phyloP scores from a whole-genome alignment of 2,329 filamentous ascomycete genomes.

The Penicillium oxalicum region DNA sequence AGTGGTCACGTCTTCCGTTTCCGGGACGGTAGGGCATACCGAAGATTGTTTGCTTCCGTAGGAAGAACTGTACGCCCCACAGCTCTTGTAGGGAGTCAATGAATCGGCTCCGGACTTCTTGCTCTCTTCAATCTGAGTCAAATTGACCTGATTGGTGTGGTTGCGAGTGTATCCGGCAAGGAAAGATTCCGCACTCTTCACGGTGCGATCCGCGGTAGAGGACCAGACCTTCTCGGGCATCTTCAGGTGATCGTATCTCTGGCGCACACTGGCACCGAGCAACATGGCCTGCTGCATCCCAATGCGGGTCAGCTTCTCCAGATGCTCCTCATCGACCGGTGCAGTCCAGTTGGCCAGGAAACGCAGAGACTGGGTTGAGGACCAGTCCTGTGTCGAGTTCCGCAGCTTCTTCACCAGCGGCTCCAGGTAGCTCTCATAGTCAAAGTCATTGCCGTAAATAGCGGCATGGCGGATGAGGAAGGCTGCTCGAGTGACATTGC shows the following conservation, averaged over 20 bases:
- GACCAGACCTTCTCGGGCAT: background rate
- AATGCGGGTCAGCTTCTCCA: conserved; percentile 54
- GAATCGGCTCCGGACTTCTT: conserved; percentile 54
- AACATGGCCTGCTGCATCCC: conserved; percentile 57
- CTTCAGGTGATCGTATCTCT: conserved; percentile 48
- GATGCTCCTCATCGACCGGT: conserved; percentile 52
- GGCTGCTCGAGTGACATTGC: conserved; percentile 47
- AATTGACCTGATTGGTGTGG: conserved; percentile 10
- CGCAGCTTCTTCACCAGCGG: conserved; percentile 54
- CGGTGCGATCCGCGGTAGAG: background rate
- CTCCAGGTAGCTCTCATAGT: conserved; percentile 53
- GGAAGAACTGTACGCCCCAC: conserved; percentile 56
- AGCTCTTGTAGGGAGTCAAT: conserved; percentile 60
- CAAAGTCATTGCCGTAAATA: conserved; percentile 56
- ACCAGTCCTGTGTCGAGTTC: conserved; percentile 48
- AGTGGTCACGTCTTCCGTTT: too few species aligned
- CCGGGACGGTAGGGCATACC: conserved; percentile 27
- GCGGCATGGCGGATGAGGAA: conserved; percentile 56
- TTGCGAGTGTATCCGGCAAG: conserved; percentile 51
- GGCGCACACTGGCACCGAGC: conserved; percentile 44
- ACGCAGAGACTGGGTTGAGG: conserved; percentile 48
- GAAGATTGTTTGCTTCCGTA: conserved; percentile 52
- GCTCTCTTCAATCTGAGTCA: conserved; percentile 53
- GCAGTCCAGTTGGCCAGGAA: conserved; percentile 55
- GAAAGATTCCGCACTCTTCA: conserved; percentile 28